Evolutionary conservation across 2,329 filamentous ascomycete species (phyloP), one percentile per base, ranked within the genome.

Genomic region (Cercospora zeae-maydis): DNA sequence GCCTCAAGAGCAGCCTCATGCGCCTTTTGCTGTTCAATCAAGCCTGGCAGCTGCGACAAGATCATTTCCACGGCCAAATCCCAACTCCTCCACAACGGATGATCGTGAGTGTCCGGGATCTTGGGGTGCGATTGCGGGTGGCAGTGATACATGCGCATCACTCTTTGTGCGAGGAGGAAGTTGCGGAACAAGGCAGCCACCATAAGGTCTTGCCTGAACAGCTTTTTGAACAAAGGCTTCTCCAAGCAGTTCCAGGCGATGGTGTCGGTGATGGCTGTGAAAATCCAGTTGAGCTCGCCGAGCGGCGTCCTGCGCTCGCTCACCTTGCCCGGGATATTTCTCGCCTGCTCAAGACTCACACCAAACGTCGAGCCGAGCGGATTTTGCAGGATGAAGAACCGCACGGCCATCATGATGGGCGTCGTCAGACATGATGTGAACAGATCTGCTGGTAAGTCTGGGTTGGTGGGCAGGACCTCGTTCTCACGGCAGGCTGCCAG

Each of bases 231-330:
- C 10, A 97, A 80, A 19, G 92, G 86, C 51, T 93, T 89, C 2
- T 93, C 91, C 3, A 99, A 80, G 4, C 92, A 96, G 33, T 96
- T 98, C 95, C 95, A 99, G 0, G 95, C 95, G 71, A 99, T 99
- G 1, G 93, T 98, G 75, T 99, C 95, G 0, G 95, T 99, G 68
- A 99, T 98, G 59, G 95, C 95, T 0, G 95, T 99, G 74, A 99
- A 98, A 36, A 99, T 99, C 95, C 95, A 99, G 73, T 99, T 99
- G 13, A 99, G 82, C 78, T 99, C 95, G 66, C 95, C 95, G 34
- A 99, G 83, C 8, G 95, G 95, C 55, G 95, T 98, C 73, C 95
- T 85, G 64, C 95, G 86, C 77, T 99, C 95, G 73, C 96, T 93
- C 45, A 98, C 84, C 66, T 92, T 88, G 34, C 95, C 95, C 2